phyloP scores from a whole-genome alignment of 2,329 filamentous ascomycete species.

The Venturiaceae sp. region DNA sequence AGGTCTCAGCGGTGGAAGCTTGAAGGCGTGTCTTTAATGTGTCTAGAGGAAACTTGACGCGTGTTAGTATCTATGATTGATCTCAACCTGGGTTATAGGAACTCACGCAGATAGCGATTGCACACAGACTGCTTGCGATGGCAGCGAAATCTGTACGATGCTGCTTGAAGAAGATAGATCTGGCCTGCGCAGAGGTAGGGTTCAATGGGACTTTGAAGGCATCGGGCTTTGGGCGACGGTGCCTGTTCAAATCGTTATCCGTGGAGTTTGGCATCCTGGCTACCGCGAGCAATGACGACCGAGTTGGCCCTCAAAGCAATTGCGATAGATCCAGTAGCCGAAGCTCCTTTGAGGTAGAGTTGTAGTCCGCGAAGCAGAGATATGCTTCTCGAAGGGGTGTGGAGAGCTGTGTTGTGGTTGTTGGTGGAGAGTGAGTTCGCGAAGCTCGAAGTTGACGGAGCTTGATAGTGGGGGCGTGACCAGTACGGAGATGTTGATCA shows the following conservation, averaged over 20 bases:
- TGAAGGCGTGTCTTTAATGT: conserved; percentile 2
- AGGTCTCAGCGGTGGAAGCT: conserved; percentile 12
- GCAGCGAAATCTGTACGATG: conserved; percentile 77
- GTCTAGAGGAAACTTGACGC: conserved; percentile 7
- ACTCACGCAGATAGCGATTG: not conserved
- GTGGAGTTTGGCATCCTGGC: conserved; percentile 30
- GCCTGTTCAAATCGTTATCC: conserved; percentile 13
- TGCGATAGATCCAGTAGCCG: conserved; percentile 28
- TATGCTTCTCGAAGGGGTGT: not conserved
- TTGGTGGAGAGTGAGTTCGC: not conserved
- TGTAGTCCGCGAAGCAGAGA: not conserved
- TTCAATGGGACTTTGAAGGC: conserved; percentile 16
- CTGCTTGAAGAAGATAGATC: conserved; percentile 52
- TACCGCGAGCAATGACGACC: conserved; percentile 39
- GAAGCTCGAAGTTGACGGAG: not conserved
- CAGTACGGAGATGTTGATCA: not conserved
- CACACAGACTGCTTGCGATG: conserved; percentile 34
- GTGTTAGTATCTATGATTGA: conserved; percentile 65
- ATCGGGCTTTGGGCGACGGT: conserved; percentile 21
- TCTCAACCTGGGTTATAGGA: conserved; percentile 25
- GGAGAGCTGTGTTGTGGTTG: not conserved
- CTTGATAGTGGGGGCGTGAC: not conserved
- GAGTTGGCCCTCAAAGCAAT: conserved; percentile 49
- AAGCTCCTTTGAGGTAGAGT: not conserved
- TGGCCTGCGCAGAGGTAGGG: not conserved